These are phyloP conservation scores for Cytospora mali DNA, from an alignment of 2,329 filamentous ascomycete genomes.

Conservation along the genomic window DNA sequence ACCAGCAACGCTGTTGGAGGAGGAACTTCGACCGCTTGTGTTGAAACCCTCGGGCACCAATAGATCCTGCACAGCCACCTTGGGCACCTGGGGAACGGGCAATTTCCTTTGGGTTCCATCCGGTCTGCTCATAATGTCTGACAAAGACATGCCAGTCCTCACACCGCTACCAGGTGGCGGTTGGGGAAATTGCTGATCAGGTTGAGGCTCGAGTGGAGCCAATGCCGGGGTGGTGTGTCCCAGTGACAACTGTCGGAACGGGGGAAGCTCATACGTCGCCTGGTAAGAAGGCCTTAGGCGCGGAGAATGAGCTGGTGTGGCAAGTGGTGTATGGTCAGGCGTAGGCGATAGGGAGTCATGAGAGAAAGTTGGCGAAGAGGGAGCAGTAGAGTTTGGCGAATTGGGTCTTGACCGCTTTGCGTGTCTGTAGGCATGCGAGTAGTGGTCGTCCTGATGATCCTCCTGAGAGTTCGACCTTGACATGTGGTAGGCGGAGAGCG, in stretches of 20 bases:
- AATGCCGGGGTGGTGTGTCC: conserved; percentile 57
- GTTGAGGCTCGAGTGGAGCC: conserved; percentile 61
- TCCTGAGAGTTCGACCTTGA: conserved; percentile 83
- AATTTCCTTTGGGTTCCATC: conserved; percentile 89
- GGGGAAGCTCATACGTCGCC: conserved; percentile 78
- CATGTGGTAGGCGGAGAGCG: conserved; percentile 90
- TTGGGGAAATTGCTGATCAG: conserved; percentile 46
- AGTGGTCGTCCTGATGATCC: conserved; percentile 76
- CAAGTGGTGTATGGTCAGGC: conserved; percentile 97
- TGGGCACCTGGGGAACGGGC: conserved; percentile 87
- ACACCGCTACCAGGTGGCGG: conserved; percentile 48
- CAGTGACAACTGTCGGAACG: conserved; percentile 68
- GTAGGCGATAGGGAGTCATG: conserved; percentile 95
- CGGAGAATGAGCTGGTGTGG: conserved; percentile 92
- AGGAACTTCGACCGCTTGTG: conserved; percentile 75
- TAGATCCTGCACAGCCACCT: conserved; percentile 85
- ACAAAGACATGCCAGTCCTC: conserved; percentile 75
- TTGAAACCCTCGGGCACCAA: conserved; percentile 69
- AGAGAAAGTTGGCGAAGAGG: conserved; percentile 94
- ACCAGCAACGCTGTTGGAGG: conserved; percentile 76
- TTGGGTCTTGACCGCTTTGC: conserved; percentile 90
- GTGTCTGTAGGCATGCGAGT: conserved; percentile 66
- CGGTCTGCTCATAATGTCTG: conserved; percentile 87
- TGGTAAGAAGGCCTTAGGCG: conserved; percentile 75
- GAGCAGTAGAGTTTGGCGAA: conserved; percentile 92